Conservation (phyloP, 140 eudicot genomes). For the Senecio squalidus region DNA sequence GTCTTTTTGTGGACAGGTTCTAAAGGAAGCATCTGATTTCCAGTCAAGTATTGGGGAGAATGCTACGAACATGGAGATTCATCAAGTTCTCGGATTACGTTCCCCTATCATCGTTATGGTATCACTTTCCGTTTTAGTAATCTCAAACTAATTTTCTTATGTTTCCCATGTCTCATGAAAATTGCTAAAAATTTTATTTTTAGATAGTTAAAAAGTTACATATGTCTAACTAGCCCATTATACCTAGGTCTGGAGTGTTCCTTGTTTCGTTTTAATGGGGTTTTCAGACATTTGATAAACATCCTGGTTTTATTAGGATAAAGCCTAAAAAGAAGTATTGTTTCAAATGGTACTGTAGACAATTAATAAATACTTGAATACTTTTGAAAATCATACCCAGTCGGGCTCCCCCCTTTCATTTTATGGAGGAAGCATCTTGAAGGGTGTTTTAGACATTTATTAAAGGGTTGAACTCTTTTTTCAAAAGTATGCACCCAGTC, state of each 20-base stretch:
- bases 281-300: too few species aligned
- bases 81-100: conserved; percentile 87
- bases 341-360: background rate
- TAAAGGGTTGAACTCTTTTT: background rate
- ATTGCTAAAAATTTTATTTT: background rate
- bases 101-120: conserved; percentile 94
- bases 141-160: background rate
- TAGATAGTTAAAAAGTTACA: background rate
- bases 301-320: background rate
- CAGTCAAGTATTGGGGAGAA: conserved; percentile 74
- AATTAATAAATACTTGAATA: background rate
- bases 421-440: background rate
- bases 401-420: background rate
- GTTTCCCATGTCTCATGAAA: background rate
- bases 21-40: conserved; percentile 92
- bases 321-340: background rate
- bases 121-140: background rate
- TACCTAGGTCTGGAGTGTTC: background rate
- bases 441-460: background rate
- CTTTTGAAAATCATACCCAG: background rate
- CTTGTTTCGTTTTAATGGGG: background rate
- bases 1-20: conserved; percentile 85
- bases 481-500: background rate
- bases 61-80: conserved; percentile 82
- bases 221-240: background rate